These are phyloP conservation scores for Pistacia atlantica DNA, from an alignment of 345 rosid species.

Conservation along the genomic window DNA sequence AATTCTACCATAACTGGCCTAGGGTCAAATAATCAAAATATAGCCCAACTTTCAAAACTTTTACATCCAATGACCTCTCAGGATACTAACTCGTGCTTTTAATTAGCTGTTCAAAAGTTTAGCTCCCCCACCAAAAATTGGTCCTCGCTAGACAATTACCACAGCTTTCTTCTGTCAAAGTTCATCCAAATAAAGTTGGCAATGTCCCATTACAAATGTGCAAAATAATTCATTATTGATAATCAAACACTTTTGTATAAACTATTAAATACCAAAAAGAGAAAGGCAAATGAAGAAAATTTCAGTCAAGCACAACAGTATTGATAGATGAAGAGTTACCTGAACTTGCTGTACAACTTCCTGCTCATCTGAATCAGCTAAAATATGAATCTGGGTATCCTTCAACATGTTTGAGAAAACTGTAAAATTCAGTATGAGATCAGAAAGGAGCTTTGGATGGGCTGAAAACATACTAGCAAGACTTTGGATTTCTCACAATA, in stretches of 20 bases:
- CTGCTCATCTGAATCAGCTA: conserved; percentile 98
- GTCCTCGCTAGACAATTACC: not conserved
- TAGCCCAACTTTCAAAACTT: not conserved
- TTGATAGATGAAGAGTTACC: conserved; percentile 39
- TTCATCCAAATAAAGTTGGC: not conserved
- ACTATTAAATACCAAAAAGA: not conserved
- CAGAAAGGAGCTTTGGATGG: conserved; percentile 3
- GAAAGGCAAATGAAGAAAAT: conserved; percentile 5
- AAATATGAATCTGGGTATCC: conserved; percentile 94
- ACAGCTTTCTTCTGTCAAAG: conserved; percentile 4
- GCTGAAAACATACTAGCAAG: not conserved
- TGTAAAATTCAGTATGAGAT: conserved; percentile 33
- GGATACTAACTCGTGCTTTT: not conserved
- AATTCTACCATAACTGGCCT: not conserved
- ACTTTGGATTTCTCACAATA: not conserved
- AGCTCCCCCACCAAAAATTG: not conserved
- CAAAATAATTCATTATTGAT: not conserved
- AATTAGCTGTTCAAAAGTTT: not conserved
- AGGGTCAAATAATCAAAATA: not conserved
- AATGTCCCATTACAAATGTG: not conserved
- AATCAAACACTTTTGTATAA: conserved; percentile 2
- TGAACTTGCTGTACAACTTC: conserved; percentile 96
- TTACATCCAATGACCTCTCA: conserved; percentile 1
- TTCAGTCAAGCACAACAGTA: conserved; percentile 12
- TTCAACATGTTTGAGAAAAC: conserved; percentile 96